phyloP scores from a whole-genome alignment of 495 filamentous ascomycete species.

The Jackrogersella minutella region DNA sequence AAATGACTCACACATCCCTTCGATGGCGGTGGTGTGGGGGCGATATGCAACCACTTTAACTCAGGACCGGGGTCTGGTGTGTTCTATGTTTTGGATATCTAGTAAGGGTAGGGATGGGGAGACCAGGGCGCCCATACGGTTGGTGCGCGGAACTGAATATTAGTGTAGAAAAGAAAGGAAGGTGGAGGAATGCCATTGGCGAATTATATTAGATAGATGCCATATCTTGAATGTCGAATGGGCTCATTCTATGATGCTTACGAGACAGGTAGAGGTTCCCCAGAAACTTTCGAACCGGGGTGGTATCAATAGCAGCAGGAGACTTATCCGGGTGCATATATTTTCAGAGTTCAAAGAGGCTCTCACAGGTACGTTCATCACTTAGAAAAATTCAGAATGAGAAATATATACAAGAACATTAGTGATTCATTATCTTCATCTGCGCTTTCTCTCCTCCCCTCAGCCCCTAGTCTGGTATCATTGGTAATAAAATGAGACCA shows the following conservation, averaged over 20 bases:
- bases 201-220: conserved; percentile 17
- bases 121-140: not conserved
- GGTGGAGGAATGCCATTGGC: conserved; percentile 24
- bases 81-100: not conserved
- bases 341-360: not conserved
- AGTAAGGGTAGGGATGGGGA: not conserved
- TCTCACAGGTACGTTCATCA: not conserved
- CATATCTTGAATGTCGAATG: not conserved
- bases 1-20: conserved; percentile 32
- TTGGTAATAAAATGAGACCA: conserved; percentile 10
- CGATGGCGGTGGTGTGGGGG: conserved; percentile 11
- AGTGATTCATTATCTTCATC: conserved; percentile 29
- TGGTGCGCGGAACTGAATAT: conserved; percentile 1
- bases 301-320: too few species aligned
- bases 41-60: conserved; percentile 38
- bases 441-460: conserved; percentile 8
- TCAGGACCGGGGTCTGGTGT: conserved; percentile 1
- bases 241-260: not conserved
- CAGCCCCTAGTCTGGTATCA: conserved; percentile 16
- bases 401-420: conserved; percentile 35
- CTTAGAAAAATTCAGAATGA: not conserved
- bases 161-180: not conserved
- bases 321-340: not conserved
- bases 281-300: too few species aligned
- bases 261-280: too few species aligned